Percentiles rank a stretch among this genome's conserved stretches.
Conservation (phyloP, 768 basidiomycete species). For the Hemileccinum impolitum region DNA sequence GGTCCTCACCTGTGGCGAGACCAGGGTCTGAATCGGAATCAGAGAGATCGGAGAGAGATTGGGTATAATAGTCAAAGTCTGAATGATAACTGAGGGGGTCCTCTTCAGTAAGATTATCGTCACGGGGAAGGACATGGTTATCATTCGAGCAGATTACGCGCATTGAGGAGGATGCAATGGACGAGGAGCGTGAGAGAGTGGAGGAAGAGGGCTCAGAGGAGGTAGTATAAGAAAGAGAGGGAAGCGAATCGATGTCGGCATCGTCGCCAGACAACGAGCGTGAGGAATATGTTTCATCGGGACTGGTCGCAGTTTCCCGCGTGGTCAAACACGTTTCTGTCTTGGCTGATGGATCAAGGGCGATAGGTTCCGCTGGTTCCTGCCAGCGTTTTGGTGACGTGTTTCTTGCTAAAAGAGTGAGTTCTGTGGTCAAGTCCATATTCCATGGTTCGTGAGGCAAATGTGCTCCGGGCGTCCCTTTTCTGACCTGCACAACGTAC, state of each 20-base stretch:
- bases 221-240: slow-evolving; percentile 31
- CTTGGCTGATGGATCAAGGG: no score
- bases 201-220: slow-evolving; percentile 31
- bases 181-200: slow-evolving; percentile 43
- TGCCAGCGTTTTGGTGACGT: no score
- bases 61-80: slow-evolving; percentile 36
- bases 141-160: slow-evolving; percentile 20
- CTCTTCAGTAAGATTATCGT: slow-evolving; percentile 16
- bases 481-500: slow-evolving; percentile 30
- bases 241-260: slow-evolving; percentile 33
- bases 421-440: slow-evolving; percentile 7
- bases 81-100: slow-evolving; percentile 35
- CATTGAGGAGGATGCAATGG: slow-evolving; percentile 35
- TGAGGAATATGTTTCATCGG: slow-evolving; percentile 21
- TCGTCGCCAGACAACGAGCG: slow-evolving; percentile 21
- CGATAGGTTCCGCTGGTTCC: neutral
- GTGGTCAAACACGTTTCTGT: slow-evolving; percentile 6
- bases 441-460: slow-evolving; percentile 44
- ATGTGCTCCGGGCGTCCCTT: slow-evolving; percentile 40
- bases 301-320: neutral
- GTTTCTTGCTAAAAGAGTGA: no score
- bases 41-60: slow-evolving; percentile 28
- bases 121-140: slow-evolving; percentile 1
- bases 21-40: slow-evolving; percentile 27
- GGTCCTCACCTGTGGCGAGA: slow-evolving; percentile 1